Base-by-base conservation (phyloP, 176 grass and related monocot species). In the Tillandsia fasciculata region DNA sequence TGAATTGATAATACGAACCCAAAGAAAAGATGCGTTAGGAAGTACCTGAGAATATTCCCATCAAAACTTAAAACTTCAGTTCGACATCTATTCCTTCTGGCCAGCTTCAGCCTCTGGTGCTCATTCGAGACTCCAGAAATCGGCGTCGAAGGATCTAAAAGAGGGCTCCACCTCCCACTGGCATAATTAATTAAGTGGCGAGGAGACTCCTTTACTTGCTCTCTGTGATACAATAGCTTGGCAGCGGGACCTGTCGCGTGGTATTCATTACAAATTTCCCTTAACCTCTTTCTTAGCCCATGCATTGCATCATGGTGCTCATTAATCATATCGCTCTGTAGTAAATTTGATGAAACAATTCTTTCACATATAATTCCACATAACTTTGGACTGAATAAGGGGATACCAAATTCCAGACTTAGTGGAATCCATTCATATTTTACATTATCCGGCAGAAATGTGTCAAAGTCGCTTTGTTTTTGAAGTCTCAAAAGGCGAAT, bases 361-460 rank as follows among this genome's bases (percentile, higher is more conserved):
- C 82, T 85, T 84, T 93, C 86, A 74, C 89, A 91, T 77, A 97
- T 93, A 69, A 71, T 86, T 71, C 88, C 66, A 49, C 94, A 97
- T 72, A 97, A 84, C 64, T 87, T 85, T 11, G 89, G 89, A 82
- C 75, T 97, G 77, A 97, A 97, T 64, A 97, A 73, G 23, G 94
- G 94, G 71, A 97, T 81, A 26, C 94, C 94, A 50, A 97, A 97
- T 86, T 97, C 94, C 74, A 97, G 79, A 67, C 89, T 91, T 79
- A 97, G 80, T 63, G 94, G 94, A 42, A 93, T 82, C 94, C 94
- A 97, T 78, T 97, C 82, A 65, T 87, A 97, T 69, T 70, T 85
- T 74, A 50, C 65, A 81, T 81, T 66, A 68, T 90, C 82, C 15
- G 73, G 68, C 12, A 20, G 63, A 66, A 74, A 81, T 64, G 69